Conservation (phyloP, 129 eudicot species). For the Flaveria brownii region DNA sequence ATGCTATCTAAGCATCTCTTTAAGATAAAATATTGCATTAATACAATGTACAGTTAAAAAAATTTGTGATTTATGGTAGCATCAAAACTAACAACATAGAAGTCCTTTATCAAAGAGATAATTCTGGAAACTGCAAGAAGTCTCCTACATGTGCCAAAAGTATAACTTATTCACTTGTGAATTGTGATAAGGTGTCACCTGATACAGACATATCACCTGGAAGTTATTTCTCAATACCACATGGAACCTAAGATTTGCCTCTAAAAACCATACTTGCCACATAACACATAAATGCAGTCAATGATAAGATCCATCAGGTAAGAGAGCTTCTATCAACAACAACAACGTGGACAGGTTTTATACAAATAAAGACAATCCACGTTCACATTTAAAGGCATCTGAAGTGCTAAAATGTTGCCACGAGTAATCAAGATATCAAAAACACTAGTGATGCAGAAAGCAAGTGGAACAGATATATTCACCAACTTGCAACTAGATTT, state of each 20-base stretch:
- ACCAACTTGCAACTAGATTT: constrained; percentile 1
- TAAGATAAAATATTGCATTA: constrained; percentile 13
- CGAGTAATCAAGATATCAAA: background rate
- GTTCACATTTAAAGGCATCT: constrained; percentile 8
- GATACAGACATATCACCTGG: constrained; percentile 1
- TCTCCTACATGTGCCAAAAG: constrained; percentile 8
- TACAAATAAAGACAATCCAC: background rate
- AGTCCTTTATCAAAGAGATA: background rate
- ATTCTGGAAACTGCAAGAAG: constrained; percentile 6
- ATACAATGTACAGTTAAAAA: background rate
- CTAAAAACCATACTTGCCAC: background rate
- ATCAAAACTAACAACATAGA: background rate
- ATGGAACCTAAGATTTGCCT: background rate
- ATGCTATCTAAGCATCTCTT: constrained; percentile 13
- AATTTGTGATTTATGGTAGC: background rate
- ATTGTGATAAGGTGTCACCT: constrained; percentile 1
- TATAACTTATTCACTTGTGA: background rate
- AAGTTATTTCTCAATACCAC: background rate
- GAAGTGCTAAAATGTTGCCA: background rate
- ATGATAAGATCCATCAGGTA: background rate
- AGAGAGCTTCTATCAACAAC: constrained; percentile 13
- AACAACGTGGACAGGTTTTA: background rate
- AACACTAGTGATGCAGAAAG: constrained; percentile 19
- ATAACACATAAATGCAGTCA: constrained; percentile 5
- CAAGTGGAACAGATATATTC: background rate